Percentiles rank a stretch among this genome's conserved stretches.
Conservation (phyloP, 192 early-diverging fungal genomes). For the Coemansia asiatica region DNA sequence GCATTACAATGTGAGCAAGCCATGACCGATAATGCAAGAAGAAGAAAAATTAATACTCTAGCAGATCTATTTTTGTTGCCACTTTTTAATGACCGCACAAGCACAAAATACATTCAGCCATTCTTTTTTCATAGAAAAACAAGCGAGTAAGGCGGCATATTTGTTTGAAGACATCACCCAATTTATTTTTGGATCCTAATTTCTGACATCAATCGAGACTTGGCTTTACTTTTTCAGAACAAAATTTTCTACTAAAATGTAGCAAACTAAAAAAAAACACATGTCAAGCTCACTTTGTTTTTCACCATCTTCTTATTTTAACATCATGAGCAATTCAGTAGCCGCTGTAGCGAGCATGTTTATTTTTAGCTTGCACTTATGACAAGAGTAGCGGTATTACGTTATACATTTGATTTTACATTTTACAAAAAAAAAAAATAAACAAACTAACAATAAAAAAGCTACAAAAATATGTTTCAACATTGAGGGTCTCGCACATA, state of each 20-base stretch:
- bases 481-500: background rate
- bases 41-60: background rate
- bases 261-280: background rate
- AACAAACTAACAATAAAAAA: too few species aligned
- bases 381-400: background rate
- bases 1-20: background rate
- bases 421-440: background rate
- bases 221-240: background rate
- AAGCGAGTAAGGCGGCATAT: background rate
- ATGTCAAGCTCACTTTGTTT: background rate
- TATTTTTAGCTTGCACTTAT: background rate
- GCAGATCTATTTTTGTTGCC: background rate
- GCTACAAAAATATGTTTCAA: background rate
- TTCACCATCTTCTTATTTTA: background rate
- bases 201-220: conserved; percentile 7
- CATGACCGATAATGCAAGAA: background rate
- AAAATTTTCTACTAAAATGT: background rate
- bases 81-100: background rate
- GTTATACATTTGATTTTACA: background rate
- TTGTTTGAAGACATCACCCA: background rate
- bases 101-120: background rate
- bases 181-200: conserved; percentile 9
- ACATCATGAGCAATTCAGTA: conserved; percentile 5
- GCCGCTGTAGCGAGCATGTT: background rate
- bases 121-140: background rate